Base-by-base conservation (phyloP, 2,329 filamentous ascomycete species). In the Fusarium kyushuense region DNA sequence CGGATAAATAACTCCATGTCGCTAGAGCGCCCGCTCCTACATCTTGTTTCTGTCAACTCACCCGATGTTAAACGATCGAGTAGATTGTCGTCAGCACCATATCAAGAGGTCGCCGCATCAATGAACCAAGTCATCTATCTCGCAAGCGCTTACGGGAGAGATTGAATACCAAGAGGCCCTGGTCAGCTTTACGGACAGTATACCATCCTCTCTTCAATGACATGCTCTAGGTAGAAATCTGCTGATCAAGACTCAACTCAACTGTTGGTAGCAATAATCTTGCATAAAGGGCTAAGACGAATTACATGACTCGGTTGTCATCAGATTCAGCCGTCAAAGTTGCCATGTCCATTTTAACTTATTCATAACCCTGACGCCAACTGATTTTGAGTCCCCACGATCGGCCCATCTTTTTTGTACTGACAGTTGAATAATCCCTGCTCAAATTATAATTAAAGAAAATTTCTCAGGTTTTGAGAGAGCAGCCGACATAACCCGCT, bases 401-500 rank as follows among this genome's bases (percentile, higher is more conserved):
- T 71, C 62, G 60, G 42, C 65, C 70, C 70, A 72, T 72, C 43
- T 57, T 48, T 56, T 53, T 49, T 40, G 27, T 66, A 57, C 56
- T 51, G 55, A 66, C 35, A 51, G 48, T 45, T 62, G 46, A 61
- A 29, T 30, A 57, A 62, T 29, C 63, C 62, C 41, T 66, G 63
- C 33, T 21, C 36, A 42, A 54, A 42, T 54, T 54, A 49, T 55
- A 63, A 63, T 58, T 58, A 40, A 45, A 42, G 41, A 63, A 46
- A 63, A 17, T 45, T 32, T 43, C 38, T 43, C 41, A 16, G 11
- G 6, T 14, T 40, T 53, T 12, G n/a, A 12, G 46, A 41, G 41
- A 49, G 33, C 14, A 65, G 43, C 61, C 43, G 38, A 49, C 21
- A 25, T 32, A 51, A 41, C 35, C 54, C 42, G 41, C 27, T 21